These are phyloP conservation scores for Ogataea pignaliae DNA, from an alignment of 805 yeast species.

Conservation along the genomic window DNA sequence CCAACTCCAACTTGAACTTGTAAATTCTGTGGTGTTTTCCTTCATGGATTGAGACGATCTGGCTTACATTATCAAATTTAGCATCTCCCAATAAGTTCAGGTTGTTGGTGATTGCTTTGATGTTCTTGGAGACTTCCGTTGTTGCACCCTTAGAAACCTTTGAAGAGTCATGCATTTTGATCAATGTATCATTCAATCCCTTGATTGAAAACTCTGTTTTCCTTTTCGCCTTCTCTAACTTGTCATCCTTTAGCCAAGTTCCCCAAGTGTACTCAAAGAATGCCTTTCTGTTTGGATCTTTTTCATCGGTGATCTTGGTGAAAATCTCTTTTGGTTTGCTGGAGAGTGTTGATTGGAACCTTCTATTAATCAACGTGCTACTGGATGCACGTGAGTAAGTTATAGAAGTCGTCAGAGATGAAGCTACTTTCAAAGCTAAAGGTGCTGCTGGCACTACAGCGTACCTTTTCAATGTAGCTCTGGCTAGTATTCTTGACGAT, in stretches of 20 bases:
- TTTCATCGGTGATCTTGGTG: conserved; percentile 55
- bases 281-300: conserved; percentile 62
- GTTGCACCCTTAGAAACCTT: conserved; percentile 25
- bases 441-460: neutral
- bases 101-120: conserved; percentile 20
- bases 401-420: neutral
- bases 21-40: conserved; percentile 92
- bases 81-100: conserved; percentile 14
- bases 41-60: conserved; percentile 82
- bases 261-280: conserved; percentile 95
- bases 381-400: neutral
- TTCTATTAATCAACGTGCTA: neutral
- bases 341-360: conserved; percentile 9
- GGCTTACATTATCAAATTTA: conserved; percentile 41
- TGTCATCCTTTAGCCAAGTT: conserved; percentile 83
- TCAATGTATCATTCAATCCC: conserved; percentile 59
- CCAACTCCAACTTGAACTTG: conserved; percentile 52
- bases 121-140: conserved; percentile 10
- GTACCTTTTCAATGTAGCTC: neutral
- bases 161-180: conserved; percentile 38
- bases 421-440: neutral
- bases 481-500: conserved; percentile 1
- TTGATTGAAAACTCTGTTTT: conserved; percentile 76
- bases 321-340: conserved; percentile 31
- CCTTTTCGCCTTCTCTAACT: conserved; percentile 67